phyloP scores from a whole-genome alignment of 495 filamentous ascomycete species.

The Bacidia rubella region DNA sequence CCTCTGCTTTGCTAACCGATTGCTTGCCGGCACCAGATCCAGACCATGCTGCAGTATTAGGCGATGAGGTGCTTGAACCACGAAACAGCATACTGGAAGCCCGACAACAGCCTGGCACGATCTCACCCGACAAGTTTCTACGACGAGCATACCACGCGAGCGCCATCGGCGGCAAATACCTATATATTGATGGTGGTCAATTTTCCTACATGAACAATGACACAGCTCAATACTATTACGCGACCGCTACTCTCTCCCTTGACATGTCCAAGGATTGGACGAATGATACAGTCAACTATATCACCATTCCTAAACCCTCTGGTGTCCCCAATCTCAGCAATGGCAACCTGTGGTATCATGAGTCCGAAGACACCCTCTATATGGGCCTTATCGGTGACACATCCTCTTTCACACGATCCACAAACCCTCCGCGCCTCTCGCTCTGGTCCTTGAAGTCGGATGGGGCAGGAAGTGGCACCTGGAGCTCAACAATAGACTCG shows the following conservation, averaged over 20 bases:
- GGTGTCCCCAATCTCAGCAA: slow-evolving; percentile 2
- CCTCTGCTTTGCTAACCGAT: neutral
- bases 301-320: slow-evolving; percentile 8
- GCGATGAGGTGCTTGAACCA: too few species aligned
- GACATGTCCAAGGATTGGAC: slow-evolving; percentile 15
- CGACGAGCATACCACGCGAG: slow-evolving; percentile 15
- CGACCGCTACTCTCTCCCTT: slow-evolving; percentile 9
- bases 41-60: neutral
- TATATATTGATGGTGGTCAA: slow-evolving; percentile 17
- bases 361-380: slow-evolving; percentile 5
- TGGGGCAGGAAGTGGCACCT: slow-evolving; percentile 9
- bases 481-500: slow-evolving; percentile 1
- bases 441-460: slow-evolving; percentile 16
- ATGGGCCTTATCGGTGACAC: slow-evolving; percentile 4
- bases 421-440: neutral
- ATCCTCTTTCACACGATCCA: neutral
- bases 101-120: slow-evolving; percentile 9
- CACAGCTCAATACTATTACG: neutral
- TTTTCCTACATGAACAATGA: slow-evolving; percentile 9
- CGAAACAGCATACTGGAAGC: neutral
- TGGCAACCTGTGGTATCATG: slow-evolving; percentile 11
- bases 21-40: neutral
- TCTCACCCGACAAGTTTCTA: slow-evolving; percentile 7
- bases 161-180: slow-evolving; percentile 7
- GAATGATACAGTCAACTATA: slow-evolving; percentile 9